A percentile compares a stretch with the other conserved stretches of the same genome.
Evolutionary conservation across 2,329 filamentous ascomycete genomes (phyloP).

Genomic region (Pseudopithomyces chartarum): DNA sequence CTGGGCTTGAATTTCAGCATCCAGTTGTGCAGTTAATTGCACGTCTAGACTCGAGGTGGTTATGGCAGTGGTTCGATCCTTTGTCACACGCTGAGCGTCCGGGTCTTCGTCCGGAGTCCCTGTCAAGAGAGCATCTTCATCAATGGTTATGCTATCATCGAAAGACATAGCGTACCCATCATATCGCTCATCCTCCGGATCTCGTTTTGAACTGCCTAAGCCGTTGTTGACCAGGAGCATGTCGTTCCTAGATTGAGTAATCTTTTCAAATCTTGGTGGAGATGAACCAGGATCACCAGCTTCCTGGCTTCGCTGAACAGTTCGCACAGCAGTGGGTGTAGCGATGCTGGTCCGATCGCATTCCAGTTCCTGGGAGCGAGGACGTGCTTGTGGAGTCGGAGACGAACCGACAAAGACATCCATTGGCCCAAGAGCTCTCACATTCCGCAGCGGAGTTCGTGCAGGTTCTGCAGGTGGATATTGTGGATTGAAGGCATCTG

Average conservation of each 20-base stretch:
- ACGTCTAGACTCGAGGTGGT: conserved; percentile 40
- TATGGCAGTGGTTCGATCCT: conserved; percentile 21
- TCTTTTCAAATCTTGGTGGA: conserved; percentile 37
- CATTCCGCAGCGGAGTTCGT: conserved; percentile 27
- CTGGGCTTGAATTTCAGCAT: conserved; percentile 39
- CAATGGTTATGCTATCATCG: conserved; percentile 40
- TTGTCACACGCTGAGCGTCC: conserved; percentile 6
- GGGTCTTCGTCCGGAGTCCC: neutral
- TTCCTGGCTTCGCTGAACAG: conserved; percentile 21
- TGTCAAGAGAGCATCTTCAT: conserved; percentile 28
- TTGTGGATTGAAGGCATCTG: conserved; percentile 32
- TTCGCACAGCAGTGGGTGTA: conserved; percentile 36
- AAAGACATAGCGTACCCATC: conserved; percentile 28
- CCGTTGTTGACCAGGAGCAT: conserved; percentile 7
- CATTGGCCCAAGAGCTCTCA: conserved; percentile 39
- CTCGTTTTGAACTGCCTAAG: conserved; percentile 9
- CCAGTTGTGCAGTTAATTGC: conserved; percentile 41
- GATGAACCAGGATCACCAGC: conserved; percentile 40
- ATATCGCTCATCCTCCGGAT: conserved; percentile 26
- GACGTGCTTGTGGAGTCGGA: conserved; percentile 40
- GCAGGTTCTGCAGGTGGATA: conserved; percentile 26
- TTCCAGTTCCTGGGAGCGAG: conserved; percentile 27
- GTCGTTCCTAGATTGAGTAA: neutral
- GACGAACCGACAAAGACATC: conserved; percentile 43
- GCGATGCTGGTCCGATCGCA: conserved; percentile 32